These are phyloP conservation scores for Eucalyptus victrix DNA, from an alignment of 345 rosid species.

Conservation along the genomic window DNA sequence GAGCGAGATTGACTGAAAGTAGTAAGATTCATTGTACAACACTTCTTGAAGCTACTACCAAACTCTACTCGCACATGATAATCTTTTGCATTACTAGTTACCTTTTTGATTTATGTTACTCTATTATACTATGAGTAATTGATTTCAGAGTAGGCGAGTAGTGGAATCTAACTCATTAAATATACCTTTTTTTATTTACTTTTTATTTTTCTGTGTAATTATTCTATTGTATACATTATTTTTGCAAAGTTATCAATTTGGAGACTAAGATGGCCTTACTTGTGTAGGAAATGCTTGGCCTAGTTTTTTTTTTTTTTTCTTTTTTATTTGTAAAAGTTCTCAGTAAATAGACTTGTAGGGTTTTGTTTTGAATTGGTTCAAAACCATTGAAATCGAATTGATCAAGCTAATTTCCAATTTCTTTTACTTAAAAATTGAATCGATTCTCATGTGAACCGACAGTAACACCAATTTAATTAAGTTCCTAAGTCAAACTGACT, in stretches of 20 bases:
- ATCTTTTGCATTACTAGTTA: neutral
- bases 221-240: neutral
- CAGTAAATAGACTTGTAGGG: neutral
- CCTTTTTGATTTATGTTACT: neutral
- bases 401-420: neutral
- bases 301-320: neutral
- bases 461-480: too few relatives aligned
- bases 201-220: neutral
- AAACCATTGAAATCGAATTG: fast-evolving
- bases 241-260: neutral
- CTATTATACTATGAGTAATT: neutral
- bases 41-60: neutral
- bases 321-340: too few relatives aligned
- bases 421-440: neutral
- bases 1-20: neutral
- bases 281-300: neutral
- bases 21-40: neutral
- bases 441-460: fast-evolving
- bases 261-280: neutral
- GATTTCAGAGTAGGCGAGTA: fast-evolving
- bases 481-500: too few relatives aligned
- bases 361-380: neutral
- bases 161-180: neutral
- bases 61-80: neutral
- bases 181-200: neutral